These are phyloP conservation scores for Solanum habrochaites DNA, from an alignment of 257 asterid genomes.

Conservation along the genomic window DNA sequence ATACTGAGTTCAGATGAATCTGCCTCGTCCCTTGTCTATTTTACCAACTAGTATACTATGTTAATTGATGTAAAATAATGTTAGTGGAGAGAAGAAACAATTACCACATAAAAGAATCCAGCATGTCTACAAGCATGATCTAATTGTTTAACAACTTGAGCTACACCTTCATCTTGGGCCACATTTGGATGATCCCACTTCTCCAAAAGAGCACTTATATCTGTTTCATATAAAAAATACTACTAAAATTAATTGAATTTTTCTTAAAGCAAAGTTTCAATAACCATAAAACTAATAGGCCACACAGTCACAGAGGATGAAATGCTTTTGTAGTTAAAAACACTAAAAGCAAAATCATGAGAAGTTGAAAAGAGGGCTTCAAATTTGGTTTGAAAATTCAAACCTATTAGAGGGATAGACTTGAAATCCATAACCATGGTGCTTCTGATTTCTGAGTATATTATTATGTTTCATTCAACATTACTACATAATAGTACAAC, in stretches of 20 bases:
- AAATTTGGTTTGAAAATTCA: not conserved
- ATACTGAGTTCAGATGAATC: not conserved
- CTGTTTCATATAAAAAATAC: slow-evolving; percentile 13
- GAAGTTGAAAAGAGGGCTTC: not conserved
- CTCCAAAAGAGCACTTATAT: slow-evolving; percentile 53
- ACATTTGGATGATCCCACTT: slow-evolving; percentile 72
- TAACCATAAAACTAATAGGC: not conserved
- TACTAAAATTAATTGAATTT: not conserved
- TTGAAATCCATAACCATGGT: slow-evolving; percentile 81
- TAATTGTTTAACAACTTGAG: slow-evolving; percentile 50
- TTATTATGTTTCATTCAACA: not conserved
- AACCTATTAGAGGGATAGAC: slow-evolving; percentile 77
- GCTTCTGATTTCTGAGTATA: not conserved
- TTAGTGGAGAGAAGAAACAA: not conserved
- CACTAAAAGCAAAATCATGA: not conserved
- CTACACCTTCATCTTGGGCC: slow-evolving; percentile 42
- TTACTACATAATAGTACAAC: not conserved
- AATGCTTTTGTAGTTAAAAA: too few relatives aligned
- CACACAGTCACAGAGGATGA: too few relatives aligned
- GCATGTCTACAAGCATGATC: slow-evolving; percentile 73
- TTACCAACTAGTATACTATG: not conserved
- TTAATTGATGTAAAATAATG: not conserved
- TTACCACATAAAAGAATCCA: slow-evolving; percentile 80
- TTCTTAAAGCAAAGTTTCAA: not conserved
- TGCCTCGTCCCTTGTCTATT: not conserved